These are phyloP conservation scores for Hansenula lynferdii DNA, from an alignment of 1,139 yeast species.

Conservation along the genomic window DNA sequence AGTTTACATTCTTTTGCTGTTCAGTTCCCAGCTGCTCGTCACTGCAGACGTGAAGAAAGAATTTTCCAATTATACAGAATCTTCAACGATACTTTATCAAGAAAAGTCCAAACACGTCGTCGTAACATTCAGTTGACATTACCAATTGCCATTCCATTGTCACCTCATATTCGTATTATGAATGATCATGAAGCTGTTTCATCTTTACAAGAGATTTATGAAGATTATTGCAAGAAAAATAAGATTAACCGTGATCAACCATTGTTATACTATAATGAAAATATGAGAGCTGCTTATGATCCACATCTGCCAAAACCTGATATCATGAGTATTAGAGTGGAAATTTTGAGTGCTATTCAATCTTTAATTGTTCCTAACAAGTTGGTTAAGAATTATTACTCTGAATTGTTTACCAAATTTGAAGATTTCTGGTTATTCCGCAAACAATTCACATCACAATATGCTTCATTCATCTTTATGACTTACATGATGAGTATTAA, in stretches of 20 bases:
- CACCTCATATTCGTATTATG: constrained; percentile 91
- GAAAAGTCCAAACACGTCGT: constrained; percentile 83
- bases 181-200: constrained; percentile 77
- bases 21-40: constrained; percentile 97
- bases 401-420: constrained; percentile 65
- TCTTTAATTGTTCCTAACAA: constrained; percentile 82
- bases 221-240: constrained; percentile 72
- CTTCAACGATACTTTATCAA: constrained; percentile 73
- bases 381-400: constrained; percentile 65
- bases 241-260: constrained; percentile 88
- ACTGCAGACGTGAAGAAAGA: constrained; percentile 94
- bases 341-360: constrained; percentile 86
- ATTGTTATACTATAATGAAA: constrained; percentile 78
- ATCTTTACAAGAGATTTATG: constrained; percentile 85
- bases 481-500: constrained; percentile 95
- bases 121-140: constrained; percentile 82
- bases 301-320: constrained; percentile 93
- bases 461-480: constrained; percentile 91
- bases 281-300: constrained; percentile 88
- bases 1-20: constrained; percentile 89
- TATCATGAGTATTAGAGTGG: constrained; percentile 81
- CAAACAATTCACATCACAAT: constrained; percentile 91
- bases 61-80: constrained; percentile 88
- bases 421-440: constrained; percentile 98
- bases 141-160: constrained; percentile 89